Evolutionary conservation across 345 rosid species (phyloP), one percentile per base, ranked within the genome.

Genomic region (Eutrema japonicum): DNA sequence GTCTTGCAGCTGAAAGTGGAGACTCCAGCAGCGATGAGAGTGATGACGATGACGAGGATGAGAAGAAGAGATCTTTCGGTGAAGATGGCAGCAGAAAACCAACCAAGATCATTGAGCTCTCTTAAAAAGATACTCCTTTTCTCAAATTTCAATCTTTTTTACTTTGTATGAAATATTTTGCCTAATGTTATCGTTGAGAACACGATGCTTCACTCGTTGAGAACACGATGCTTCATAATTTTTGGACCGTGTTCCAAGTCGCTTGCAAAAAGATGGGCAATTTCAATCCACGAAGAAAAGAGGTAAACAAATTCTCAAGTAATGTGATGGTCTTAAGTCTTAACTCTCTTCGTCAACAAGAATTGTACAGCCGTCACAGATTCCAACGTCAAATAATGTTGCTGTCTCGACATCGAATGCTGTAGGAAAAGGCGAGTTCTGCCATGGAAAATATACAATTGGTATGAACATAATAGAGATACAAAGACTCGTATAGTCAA

Each of bases 361-460:
- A 73, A 95, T 74, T 36, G 87, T 87, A 1, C 90, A 89, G 6
- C 76, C 86, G 9, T 74, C 77, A 64, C 90, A 85, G 64, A 88
- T 72, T 68, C 96, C 97, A 7, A 84, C 68, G 52, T 95, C 96
- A 61, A 87, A 75, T 59, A 92, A 72, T 38, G 92, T 81, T 32
- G 85, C 83, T 84, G 87, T 86, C 80, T 89, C 97, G 66, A 89
- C 93, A 49, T 86, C 92, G 35, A 95, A 82, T 74, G 86, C 49
- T 66, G 79, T 73, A 1, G 95, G 99, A 35, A 88, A 64, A 35
- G 97, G 96, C 27, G 91, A 87, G 6, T 88, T 96, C 99, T 92
- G 85, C 43, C 76, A 65, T 42, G 35, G 57, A 50, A 50, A 47
- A 40, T 53, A 10, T 12, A 61, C 2, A 0, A 26, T 30, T 56